Conservation (phyloP, 1,284 basidiomycete genomes). For the Leccinum subrobustum region DNA sequence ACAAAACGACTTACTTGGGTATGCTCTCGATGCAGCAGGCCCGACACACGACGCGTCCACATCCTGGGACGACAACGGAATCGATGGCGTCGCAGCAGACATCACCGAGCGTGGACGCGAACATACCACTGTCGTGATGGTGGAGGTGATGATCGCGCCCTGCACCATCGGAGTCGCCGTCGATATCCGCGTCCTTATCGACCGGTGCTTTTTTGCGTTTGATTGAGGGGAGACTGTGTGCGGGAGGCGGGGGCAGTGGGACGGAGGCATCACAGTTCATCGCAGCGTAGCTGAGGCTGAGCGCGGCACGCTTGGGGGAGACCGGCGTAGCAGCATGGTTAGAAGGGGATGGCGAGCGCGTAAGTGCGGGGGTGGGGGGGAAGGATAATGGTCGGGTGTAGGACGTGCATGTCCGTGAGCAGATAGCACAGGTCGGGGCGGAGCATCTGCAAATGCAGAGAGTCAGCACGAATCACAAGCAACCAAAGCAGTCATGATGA, state of each 20-base stretch:
- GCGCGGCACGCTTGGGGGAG: conserved; percentile 28
- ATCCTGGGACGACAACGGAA: conserved; percentile 21
- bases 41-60: conserved; percentile 31
- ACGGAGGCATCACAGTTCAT: conserved; percentile 23
- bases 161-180: conserved; percentile 5
- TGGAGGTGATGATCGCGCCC: background rate
- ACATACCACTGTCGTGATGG: background rate
- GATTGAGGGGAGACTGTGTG: background rate
- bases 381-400: conserved; percentile 29
- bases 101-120: background rate
- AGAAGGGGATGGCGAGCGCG: conserved; percentile 32
- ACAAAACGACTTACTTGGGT: conserved; percentile 19
- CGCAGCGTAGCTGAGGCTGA: conserved; percentile 22
- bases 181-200: conserved; percentile 23
- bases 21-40: conserved; percentile 31
- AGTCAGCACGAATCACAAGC: conserved; percentile 6
- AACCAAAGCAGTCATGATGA: background rate
- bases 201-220: conserved; percentile 29
- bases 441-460: conserved; percentile 17
- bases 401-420: conserved; percentile 31
- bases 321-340: conserved; percentile 6
- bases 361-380: conserved; percentile 34
- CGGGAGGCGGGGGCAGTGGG: background rate
- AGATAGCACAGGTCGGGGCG: conserved; percentile 29
- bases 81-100: conserved; percentile 6